Evolutionary conservation across 805 yeast genomes (phyloP), one percentile per base, ranked within the genome.

Genomic region (Saccharomyces mikatae): DNA sequence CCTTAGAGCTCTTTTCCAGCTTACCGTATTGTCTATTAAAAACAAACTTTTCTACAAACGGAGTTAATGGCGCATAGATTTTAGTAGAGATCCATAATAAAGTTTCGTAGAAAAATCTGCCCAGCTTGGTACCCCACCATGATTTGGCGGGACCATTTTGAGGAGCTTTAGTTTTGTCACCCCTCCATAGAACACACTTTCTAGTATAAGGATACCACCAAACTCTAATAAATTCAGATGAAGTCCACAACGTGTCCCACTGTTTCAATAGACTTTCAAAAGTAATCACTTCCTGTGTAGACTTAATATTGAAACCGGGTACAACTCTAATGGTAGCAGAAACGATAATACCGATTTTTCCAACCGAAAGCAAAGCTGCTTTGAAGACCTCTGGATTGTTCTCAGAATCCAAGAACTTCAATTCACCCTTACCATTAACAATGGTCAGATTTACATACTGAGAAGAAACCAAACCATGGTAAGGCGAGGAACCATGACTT

Each of bases 121-220:
- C 96, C 29, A 85, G 64, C 28, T 73, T 74, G 4, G 95, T 86
- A 30, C 96, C 96, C 76, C 89, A 89, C 89, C 96, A 90, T 28
- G 91, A 83, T 22, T 76, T 76, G 63, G 88, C 76, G 30, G 94
- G 89, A 2, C 72, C 75, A 4, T 87, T 78, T 48, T 81, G 71
- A 0, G 84, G 79, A 41, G 85, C 87, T 27, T 74, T 73, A 1
- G 96, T 81, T 66, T 89, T 89, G 26, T 80, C 73, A 41, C 96
- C 98, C 66, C 95, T 81, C 97, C 98, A 92, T 50, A 90, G 74
- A 31, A 90, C 83, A 74, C 96, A 88, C 65, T 86, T 86, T 51
- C 82, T 80, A 17, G 94, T 78, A 70, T 92, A 94, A 1, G 99
- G 98, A 71, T 87, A 94, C 98, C 98, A 94, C 97, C 98, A 92